Evolutionary conservation across 495 filamentous ascomycete genomes (phyloP).

Genomic region (Paragyromitra xinjiangensis): DNA sequence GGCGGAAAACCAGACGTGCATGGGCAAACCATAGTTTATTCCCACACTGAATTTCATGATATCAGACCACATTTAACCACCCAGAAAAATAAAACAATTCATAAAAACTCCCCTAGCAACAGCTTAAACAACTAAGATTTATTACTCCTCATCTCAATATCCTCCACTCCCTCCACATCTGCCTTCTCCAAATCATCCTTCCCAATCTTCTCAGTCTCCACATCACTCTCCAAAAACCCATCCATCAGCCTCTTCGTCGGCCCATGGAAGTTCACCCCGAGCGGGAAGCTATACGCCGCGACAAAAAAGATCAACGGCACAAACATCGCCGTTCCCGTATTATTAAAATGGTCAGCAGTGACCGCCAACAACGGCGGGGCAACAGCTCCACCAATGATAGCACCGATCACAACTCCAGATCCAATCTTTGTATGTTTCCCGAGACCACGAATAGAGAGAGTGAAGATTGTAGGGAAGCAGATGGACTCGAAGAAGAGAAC

Average conservation of each 20-base stretch:
- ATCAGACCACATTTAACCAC: neutral
- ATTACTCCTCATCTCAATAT: slow-evolving; percentile 26
- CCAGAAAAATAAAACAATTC: neutral
- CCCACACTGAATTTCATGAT: neutral
- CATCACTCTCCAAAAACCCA: slow-evolving; percentile 62
- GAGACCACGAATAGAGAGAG: slow-evolving; percentile 68
- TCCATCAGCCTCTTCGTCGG: slow-evolving; percentile 64
- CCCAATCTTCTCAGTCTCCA: slow-evolving; percentile 60
- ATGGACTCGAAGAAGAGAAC: slow-evolving; percentile 71
- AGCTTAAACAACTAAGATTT: neutral
- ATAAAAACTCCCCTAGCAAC: neutral
- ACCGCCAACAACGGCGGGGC: slow-evolving; percentile 65
- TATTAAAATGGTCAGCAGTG: slow-evolving; percentile 63
- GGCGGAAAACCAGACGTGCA: too few species aligned
- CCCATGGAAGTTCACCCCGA: slow-evolving; percentile 67
- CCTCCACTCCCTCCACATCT: slow-evolving; percentile 21
- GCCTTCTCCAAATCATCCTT: slow-evolving; percentile 55
- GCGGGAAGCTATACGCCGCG: slow-evolving; percentile 67
- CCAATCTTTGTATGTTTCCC: slow-evolving; percentile 69
- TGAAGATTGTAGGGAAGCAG: slow-evolving; percentile 71
- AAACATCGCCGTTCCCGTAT: slow-evolving; percentile 65
- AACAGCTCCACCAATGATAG: slow-evolving; percentile 67
- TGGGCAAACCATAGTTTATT: neutral
- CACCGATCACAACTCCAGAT: slow-evolving; percentile 67
- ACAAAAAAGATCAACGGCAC: slow-evolving; percentile 69